Conservation (phyloP, 2,329 filamentous ascomycete species). For the Calonectria pteridis region DNA sequence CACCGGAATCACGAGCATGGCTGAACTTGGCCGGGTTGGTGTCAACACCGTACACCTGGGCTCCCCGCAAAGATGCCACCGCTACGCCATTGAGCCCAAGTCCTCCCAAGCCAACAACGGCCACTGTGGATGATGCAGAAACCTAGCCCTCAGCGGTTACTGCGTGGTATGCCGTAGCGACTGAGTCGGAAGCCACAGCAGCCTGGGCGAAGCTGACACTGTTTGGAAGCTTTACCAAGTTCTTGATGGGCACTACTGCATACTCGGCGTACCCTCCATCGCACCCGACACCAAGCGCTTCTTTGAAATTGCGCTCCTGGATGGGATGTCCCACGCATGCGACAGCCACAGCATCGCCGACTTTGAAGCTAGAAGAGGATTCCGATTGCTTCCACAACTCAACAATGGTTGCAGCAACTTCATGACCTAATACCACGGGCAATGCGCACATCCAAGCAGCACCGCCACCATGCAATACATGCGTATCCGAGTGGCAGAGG, state of each 20-base stretch:
- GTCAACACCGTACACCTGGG: not conserved
- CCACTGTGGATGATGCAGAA: not conserved
- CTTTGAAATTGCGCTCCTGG: not conserved
- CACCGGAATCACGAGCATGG: not conserved
- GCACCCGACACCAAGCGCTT: not conserved
- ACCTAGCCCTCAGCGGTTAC: not conserved
- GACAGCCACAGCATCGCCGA: not conserved
- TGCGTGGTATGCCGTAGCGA: not conserved
- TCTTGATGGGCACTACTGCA: not conserved
- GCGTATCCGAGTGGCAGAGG: not conserved
- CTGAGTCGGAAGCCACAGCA: not conserved
- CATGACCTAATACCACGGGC: not conserved
- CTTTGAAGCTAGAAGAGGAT: too few relatives aligned
- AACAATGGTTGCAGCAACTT: not conserved
- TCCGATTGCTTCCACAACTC: too few relatives aligned
- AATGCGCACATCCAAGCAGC: not conserved
- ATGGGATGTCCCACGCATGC: not conserved
- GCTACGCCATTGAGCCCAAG: not conserved
- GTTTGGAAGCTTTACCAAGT: not conserved
- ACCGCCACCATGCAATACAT: not conserved
- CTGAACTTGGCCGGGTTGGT: not conserved
- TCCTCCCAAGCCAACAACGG: not conserved
- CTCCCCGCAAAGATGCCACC: not conserved
- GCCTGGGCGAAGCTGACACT: not conserved
- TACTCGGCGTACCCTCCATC: not conserved